Percentiles rank a stretch among this genome's conserved stretches.
Evolutionary conservation across 768 basidiomycete species (phyloP).

Genomic region (Pulveroboletus ravenelii): DNA sequence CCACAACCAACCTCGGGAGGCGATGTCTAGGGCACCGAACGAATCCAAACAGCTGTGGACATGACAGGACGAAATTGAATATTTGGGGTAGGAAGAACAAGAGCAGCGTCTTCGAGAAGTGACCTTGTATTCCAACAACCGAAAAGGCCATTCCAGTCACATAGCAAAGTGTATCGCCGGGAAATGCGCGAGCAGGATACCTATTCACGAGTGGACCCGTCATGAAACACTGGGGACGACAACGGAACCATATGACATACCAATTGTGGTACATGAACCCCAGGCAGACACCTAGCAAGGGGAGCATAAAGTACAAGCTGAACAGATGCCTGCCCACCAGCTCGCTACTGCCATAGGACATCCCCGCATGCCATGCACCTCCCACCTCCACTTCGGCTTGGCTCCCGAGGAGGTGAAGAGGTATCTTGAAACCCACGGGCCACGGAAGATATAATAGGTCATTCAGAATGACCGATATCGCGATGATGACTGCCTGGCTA

Average conservation of each 20-base stretch:
- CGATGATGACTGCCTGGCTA: conserved; percentile 88
- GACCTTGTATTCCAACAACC: conserved; percentile 94
- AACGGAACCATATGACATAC: conserved; percentile 40
- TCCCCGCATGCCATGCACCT: conserved; percentile 77
- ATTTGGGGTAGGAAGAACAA: conserved; percentile 98
- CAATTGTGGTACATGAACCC: conserved; percentile 97
- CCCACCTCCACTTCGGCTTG: conserved; percentile 67
- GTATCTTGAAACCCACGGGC: conserved; percentile 70
- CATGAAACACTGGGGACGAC: background rate
- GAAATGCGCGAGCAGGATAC: conserved; percentile 94
- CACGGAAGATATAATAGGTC: conserved; percentile 93
- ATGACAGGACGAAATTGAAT: conserved; percentile 94
- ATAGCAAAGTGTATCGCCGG: conserved; percentile 97
- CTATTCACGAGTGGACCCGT: conserved; percentile 37
- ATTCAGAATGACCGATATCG: conserved; percentile 84
- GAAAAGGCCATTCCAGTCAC: conserved; percentile 98
- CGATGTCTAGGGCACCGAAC: conserved; percentile 94
- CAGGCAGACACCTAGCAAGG: conserved; percentile 82
- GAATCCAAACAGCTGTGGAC: conserved; percentile 90
- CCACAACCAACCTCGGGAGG: conserved; percentile 71
- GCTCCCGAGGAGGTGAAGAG: conserved; percentile 63
- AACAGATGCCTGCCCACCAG: conserved; percentile 92
- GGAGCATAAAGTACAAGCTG: conserved; percentile 96
- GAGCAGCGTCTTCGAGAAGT: conserved; percentile 94
- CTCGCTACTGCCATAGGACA: conserved; percentile 80